Evolutionary conservation across 768 basidiomycete genomes (phyloP).

Genomic region (Chiua virens): DNA sequence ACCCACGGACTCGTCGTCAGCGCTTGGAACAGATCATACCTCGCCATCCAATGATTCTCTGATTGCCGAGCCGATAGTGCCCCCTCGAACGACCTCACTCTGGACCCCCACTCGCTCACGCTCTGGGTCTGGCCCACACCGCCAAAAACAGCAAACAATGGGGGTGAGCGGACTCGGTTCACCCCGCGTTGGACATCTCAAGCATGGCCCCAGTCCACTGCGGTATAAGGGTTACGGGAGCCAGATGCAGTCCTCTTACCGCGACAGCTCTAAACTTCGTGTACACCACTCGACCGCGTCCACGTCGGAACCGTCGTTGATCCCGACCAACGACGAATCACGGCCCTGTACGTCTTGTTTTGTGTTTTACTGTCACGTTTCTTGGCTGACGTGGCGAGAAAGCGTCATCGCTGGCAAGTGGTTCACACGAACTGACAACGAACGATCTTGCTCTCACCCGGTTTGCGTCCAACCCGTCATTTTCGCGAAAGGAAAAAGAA

Average conservation of each 20-base stretch:
- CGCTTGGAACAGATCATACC: constrained; percentile 28
- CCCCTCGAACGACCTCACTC: constrained; percentile 33
- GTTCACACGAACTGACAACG: constrained; percentile 55
- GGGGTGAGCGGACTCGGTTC: constrained; percentile 22
- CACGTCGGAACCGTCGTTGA: constrained; percentile 79
- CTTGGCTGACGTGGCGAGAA: constrained; percentile 11
- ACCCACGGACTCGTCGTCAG: constrained; percentile 24
- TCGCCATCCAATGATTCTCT: constrained; percentile 49
- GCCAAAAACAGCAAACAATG: constrained; percentile 20
- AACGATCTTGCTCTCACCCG: constrained; percentile 49
- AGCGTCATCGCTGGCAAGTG: constrained; percentile 24
- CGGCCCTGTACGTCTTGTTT: constrained; percentile 44
- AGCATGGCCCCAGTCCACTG: constrained; percentile 43
- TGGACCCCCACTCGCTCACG: constrained; percentile 32
- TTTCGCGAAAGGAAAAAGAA: constrained; percentile 51
- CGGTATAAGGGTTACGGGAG: constrained; percentile 40
- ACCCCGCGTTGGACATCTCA: constrained; percentile 34
- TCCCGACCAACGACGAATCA: constrained; percentile 51
- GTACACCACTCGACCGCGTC: constrained; percentile 73
- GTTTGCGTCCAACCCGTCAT: constrained; percentile 40
- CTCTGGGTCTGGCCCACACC: constrained; percentile 28
- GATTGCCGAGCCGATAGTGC: constrained; percentile 37
- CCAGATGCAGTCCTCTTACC: constrained; percentile 38
- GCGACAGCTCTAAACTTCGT: constrained; percentile 47
- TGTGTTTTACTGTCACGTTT: constrained; percentile 17